Base-by-base conservation (phyloP, 208 protist genomes). In the Crithidia mellificae region DNA sequence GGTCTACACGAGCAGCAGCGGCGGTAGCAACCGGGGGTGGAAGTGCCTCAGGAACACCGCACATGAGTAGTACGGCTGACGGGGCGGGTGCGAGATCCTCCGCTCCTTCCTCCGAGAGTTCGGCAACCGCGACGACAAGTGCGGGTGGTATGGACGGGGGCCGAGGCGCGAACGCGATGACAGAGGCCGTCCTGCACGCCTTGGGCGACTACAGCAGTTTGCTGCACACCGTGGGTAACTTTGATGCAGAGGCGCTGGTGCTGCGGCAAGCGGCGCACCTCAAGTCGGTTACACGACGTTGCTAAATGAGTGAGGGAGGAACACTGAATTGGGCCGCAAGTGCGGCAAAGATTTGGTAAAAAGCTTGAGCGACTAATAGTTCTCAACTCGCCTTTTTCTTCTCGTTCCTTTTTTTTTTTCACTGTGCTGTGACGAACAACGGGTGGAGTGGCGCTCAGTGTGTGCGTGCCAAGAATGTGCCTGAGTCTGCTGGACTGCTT, bases 201-300 rank as follows among this genome's bases (percentile, higher is more conserved):
- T 52, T 95, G 27, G 65, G 67, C 2, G 81, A 91, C 47, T 95
- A 88, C 68, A 75, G 55, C 56, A 75, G 70, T 39, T 29, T 91
- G n/a, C 63, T 95, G 57, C 70, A 77, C 44, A 85, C 84, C 32
- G 74, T 90, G 39, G 84, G 84, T 19, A 90, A 91, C 64, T 4
- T 62, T 3, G 36, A 71, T 0, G 78, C 74, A 29, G 86, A 86
- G 38, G 47, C 57, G 14, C 39, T 68, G 6, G 79, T 89, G 11
- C 36, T 88, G 58, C 74, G 68, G 46, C 50, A 76, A 6, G 75
- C 90, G 36, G 77, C 78, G 7, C 63, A 59, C 12, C 72, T 91
- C 36, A 90, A 87, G 43, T 64, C 64, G 25, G 32, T 56, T 14
- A 57, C 63, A 22, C 72, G 62, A 61, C 49, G 46, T 22, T 32